A percentile compares a stretch with the other conserved stretches of the same genome.
Conservation (phyloP, 2,329 filamentous ascomycete species). For the Apiospora kogelbergensis region DNA sequence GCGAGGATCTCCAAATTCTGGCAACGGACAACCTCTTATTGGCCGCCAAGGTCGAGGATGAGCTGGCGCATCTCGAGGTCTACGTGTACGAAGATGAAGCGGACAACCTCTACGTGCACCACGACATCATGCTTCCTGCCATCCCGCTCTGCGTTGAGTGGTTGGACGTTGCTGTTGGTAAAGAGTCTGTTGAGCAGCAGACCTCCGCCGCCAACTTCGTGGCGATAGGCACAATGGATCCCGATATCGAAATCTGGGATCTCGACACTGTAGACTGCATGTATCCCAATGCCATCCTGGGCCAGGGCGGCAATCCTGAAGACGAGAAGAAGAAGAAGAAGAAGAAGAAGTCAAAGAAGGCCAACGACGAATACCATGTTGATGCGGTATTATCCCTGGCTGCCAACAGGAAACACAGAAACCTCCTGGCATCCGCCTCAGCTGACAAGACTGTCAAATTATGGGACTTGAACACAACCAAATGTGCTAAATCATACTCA, state of each 20-base stretch:
- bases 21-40: slow-evolving; percentile 91
- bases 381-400: slow-evolving; percentile 90
- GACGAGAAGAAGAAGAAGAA: slow-evolving; percentile 74
- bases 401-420: slow-evolving; percentile 90
- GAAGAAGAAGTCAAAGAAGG: slow-evolving; percentile 86
- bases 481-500: slow-evolving; percentile 91
- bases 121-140: slow-evolving; percentile 98
- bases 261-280: slow-evolving; percentile 94
- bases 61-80: slow-evolving; percentile 92
- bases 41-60: slow-evolving; percentile 92
- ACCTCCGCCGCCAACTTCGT: slow-evolving; percentile 79
- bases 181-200: slow-evolving; percentile 60
- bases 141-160: slow-evolving; percentile 96
- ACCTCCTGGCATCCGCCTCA: slow-evolving; percentile 90
- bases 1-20: slow-evolving; percentile 90
- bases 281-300: slow-evolving; percentile 96
- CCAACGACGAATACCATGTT: slow-evolving; percentile 90
- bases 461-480: slow-evolving; percentile 91
- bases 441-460: slow-evolving; percentile 97
- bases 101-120: slow-evolving; percentile 98
- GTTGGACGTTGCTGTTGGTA: slow-evolving; percentile 88
- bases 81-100: slow-evolving; percentile 95
- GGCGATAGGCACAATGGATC: slow-evolving; percentile 94
- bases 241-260: slow-evolving; percentile 98
- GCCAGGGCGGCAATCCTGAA: slow-evolving; percentile 61